Evolutionary conservation across 441 rosid genomes (phyloP), one percentile per base, ranked within the genome.

Genomic region (Corymbia citriodora): DNA sequence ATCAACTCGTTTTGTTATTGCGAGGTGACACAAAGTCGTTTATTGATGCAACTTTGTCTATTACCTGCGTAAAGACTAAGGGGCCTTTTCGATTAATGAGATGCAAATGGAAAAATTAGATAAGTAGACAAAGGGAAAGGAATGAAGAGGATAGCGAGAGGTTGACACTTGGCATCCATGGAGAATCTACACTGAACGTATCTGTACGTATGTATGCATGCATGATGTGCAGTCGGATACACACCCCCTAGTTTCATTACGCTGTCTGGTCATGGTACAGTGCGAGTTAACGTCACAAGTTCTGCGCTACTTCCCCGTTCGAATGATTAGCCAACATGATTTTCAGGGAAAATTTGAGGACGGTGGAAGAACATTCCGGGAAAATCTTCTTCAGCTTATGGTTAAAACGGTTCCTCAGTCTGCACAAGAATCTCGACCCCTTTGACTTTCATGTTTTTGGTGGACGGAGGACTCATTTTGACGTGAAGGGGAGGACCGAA

Each of bases 21-120:
- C 16, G 3, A 21, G 12, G 50, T 3, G 0, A 50, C 16, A 29
- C 14, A 9, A 21, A 3, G 3, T 27, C 8, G 25, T 29, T 21
- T 40, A 50, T 12, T 40, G 2, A 11, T 40, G 10, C 8, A 21
- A 74, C 21, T 74, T 11, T 21, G 50, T 6, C 50, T 3, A 74
- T 27, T 36, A 19, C 49, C 31, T 65, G 36, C 10, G 6, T 65
- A 36, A 72, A 36, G 25, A 21, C 49, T 3, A 10, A 36, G 50
- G 16, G 19, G 3, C 50, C 21, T 40, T 40, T 74, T 40, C 50
- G 8, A 40, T 11, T 74, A 21, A 40, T 23, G 11, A 40, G 50
- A 40, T 3, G 8, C 83, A 74, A 74, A 40, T 8, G 0, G 83
- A 0, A 19, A 74, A 6, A 0, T 19, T 23, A 72, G 82, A 10